These are phyloP conservation scores for Leucoagaricus sp. DNA, from an alignment of 1,284 basidiomycete species.

Conservation along the genomic window DNA sequence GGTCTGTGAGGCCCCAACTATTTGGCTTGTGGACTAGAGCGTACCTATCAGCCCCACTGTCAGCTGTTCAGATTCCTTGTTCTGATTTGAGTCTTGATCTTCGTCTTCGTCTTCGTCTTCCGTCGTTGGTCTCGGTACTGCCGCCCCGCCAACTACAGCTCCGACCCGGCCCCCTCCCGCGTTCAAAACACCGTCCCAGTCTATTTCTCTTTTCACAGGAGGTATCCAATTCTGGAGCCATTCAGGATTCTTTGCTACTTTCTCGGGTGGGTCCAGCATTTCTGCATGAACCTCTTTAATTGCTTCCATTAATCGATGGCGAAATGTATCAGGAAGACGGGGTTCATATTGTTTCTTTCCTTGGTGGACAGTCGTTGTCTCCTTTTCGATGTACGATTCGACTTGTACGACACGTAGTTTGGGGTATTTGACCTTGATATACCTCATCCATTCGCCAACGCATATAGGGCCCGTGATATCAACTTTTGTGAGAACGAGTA, in stretches of 20 bases:
- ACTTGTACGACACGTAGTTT: slow-evolving; percentile 67
- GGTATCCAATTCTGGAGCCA: slow-evolving; percentile 70
- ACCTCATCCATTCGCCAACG: slow-evolving; percentile 67
- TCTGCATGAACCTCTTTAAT: slow-evolving; percentile 70
- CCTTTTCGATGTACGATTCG: slow-evolving; percentile 67
- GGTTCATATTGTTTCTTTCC: slow-evolving; percentile 61
- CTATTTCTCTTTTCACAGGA: slow-evolving; percentile 58
- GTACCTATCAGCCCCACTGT: slow-evolving; percentile 84
- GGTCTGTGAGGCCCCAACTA: slow-evolving; percentile 38
- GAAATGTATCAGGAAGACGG: slow-evolving; percentile 62
- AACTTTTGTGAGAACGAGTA: slow-evolving; percentile 84
- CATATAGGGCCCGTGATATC: slow-evolving; percentile 69
- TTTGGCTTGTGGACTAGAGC: background rate
- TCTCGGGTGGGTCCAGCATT: slow-evolving; percentile 69
- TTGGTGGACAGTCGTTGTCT: slow-evolving; percentile 41
- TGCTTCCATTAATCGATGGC: slow-evolving; percentile 63
- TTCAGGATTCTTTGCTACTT: slow-evolving; percentile 51
- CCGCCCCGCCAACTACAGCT: slow-evolving; percentile 39
- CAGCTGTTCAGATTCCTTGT: slow-evolving; percentile 57
- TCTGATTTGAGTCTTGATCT: background rate
- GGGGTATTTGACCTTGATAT: slow-evolving; percentile 61
- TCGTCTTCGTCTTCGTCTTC: slow-evolving; percentile 24
- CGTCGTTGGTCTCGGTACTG: slow-evolving; percentile 34
- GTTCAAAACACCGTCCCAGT: slow-evolving; percentile 69
- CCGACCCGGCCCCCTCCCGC: slow-evolving; percentile 48